Conservation (phyloP, 148 eudicot genomes). For the Vaccinium vitisidaea region DNA sequence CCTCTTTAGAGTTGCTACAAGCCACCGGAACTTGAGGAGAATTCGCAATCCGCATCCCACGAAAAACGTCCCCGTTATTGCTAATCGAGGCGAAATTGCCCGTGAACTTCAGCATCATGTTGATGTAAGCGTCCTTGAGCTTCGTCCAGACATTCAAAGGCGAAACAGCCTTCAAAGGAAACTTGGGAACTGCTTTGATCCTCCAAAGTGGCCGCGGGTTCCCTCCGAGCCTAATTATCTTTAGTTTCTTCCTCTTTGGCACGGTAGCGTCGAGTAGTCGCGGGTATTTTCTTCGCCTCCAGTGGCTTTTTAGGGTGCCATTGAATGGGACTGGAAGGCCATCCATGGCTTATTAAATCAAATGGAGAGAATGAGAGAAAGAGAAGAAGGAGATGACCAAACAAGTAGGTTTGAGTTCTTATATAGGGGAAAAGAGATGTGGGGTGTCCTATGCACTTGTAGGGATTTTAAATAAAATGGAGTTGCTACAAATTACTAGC, state of each 20-base stretch:
- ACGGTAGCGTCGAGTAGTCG: slow-evolving; percentile 34
- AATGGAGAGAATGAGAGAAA: not conserved
- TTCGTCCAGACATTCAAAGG: slow-evolving; percentile 32
- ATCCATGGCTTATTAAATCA: slow-evolving; percentile 24
- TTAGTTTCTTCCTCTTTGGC: slow-evolving; percentile 29
- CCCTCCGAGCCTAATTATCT: slow-evolving; percentile 35
- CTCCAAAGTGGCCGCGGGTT: slow-evolving; percentile 37
- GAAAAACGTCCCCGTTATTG: not conserved
- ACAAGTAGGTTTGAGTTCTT: not conserved
- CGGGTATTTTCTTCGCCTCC: slow-evolving; percentile 47
- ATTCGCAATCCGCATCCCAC: slow-evolving; percentile 16
- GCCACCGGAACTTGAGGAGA: slow-evolving; percentile 20
- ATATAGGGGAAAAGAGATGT: not conserved
- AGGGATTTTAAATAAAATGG: not conserved
- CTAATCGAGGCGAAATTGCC: slow-evolving; percentile 16
- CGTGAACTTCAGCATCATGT: slow-evolving; percentile 39
- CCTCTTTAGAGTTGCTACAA: not conserved
- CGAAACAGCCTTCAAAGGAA: slow-evolving; percentile 27
- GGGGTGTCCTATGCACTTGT: not conserved
- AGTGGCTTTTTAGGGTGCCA: slow-evolving; percentile 30
- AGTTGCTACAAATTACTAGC: not conserved
- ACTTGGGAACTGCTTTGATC: slow-evolving; percentile 32
- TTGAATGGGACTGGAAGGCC: slow-evolving; percentile 30
- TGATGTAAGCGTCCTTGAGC: slow-evolving; percentile 41
- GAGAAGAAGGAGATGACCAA: not conserved